Evolutionary conservation across 106 monocot species (phyloP).

Genomic region (Apostasia ramifera): DNA sequence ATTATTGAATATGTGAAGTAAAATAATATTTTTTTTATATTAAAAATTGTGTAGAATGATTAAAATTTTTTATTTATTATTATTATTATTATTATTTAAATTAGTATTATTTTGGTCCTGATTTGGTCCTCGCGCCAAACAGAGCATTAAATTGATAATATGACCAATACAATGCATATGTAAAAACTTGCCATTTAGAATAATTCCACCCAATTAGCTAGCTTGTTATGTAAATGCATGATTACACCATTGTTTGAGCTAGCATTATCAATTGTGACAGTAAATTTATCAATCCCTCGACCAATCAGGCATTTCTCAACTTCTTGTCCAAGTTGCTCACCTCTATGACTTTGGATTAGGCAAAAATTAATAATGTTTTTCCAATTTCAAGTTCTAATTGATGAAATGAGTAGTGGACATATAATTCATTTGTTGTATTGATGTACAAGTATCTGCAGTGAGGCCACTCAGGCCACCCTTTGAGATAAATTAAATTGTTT

Average conservation of each 20-base stretch:
- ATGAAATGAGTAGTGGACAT: slow-evolving; percentile 14
- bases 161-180: neutral
- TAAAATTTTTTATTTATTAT: too few relatives aligned
- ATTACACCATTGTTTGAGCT: slow-evolving; percentile 6
- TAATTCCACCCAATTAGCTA: neutral
- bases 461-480: neutral
- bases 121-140: too few relatives aligned
- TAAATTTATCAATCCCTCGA: neutral
- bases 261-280: slow-evolving; percentile 10
- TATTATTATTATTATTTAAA: too few relatives aligned
- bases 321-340: neutral
- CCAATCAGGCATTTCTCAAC: slow-evolving; percentile 1
- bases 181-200: neutral
- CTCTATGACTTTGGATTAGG: slow-evolving; percentile 7
- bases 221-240: neutral
- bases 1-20: too few relatives aligned
- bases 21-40: too few relatives aligned
- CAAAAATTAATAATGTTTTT: slow-evolving; percentile 13
- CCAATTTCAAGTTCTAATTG: slow-evolving; percentile 8
- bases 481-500: neutral
- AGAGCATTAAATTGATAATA: slow-evolving; percentile 1
- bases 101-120: too few relatives aligned
- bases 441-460: slow-evolving; percentile 4
- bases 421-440: slow-evolving; percentile 6
- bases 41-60: too few relatives aligned